Evolutionary conservation across 352 stramenopile species (phyloP), one percentile per base, ranked within the genome.

Genomic region (Albugo candida): DNA sequence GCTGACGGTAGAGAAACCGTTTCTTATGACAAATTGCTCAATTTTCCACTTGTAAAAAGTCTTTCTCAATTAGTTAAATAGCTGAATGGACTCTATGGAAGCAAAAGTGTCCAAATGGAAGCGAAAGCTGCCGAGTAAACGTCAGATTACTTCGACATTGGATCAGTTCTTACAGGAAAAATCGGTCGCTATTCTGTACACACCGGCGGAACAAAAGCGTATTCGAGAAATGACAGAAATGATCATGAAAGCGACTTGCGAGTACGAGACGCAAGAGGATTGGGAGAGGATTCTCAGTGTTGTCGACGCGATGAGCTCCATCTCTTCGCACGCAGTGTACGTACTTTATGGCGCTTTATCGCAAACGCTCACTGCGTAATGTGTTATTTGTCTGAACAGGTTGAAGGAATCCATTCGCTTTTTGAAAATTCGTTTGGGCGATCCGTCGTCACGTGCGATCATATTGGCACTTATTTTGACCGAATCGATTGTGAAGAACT

Each of bases 151-250:
- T 34, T 65, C 65, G 6, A 65, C 64, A 10, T 48, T 87, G 42
- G 73, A 66, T 40, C 67, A 83, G 45, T 60, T 85, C 37, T 69
- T 87, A 52, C 75, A 87, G 65, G 69, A 87, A 52, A 87, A 87
- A 48, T 68, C 71, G 13, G 71, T 84, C 31, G 61, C 67, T 2
- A 70, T 81, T 46, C 55, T 83, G 31, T 87, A 83, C 59, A 80
- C 69, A 47, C 75, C 74, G 17, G 76, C 54, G 42, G 67, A 81
- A 49, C 65, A 82, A 44, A 67, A 83, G 46, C 71, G 70, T 46
- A 84, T 87, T 58, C 74, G 80, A 52, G 56, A 58, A 52, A 65
- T 88, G 55, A 76, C 68, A 1, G 70, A 83, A 27, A 61, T 83
- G 41, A 82, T 88, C 36, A 45, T 57, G 35, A 52, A 68, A 14